Conservation (phyloP, 768 basidiomycete species). For the Leucocoprinus sp. region DNA sequence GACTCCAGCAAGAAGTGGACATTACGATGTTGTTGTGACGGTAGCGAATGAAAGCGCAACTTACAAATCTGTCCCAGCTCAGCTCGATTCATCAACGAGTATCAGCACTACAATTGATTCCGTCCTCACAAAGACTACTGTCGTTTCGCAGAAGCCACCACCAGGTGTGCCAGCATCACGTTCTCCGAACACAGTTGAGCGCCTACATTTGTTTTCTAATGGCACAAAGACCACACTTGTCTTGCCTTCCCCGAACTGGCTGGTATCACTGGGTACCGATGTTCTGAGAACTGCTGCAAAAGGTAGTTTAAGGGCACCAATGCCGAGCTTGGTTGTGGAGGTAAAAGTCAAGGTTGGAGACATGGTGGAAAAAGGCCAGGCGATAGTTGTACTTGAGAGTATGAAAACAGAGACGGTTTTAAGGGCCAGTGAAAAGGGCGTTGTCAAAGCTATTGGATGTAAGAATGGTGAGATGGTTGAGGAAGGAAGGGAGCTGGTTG, state of each 20-base stretch:
- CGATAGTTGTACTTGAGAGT: conserved; percentile 80
- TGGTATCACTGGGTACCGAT: conserved; percentile 57
- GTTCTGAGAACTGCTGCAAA: conserved; percentile 43
- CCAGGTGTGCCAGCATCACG: conserved; percentile 45
- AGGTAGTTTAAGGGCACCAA: conserved; percentile 71
- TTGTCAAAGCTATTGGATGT: conserved; percentile 66
- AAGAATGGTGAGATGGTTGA: conserved; percentile 88
- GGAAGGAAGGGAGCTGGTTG: conserved; percentile 73
- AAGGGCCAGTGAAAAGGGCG: conserved; percentile 58
- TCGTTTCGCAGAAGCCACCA: conserved; percentile 63
- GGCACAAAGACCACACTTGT: conserved; percentile 60
- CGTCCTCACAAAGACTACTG: conserved; percentile 47
- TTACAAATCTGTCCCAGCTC: conserved; percentile 48
- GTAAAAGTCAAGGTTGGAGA: conserved; percentile 75
- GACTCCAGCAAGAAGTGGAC: conserved; percentile 23
- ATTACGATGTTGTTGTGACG: conserved; percentile 47
- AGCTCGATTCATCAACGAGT: conserved; percentile 43
- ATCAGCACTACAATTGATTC: conserved; percentile 47
- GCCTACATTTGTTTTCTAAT: conserved; percentile 65
- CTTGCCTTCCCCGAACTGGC: conserved; percentile 65
- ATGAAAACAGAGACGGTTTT: conserved; percentile 97
- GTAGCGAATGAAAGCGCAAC: conserved; percentile 21
- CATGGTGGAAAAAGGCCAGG: conserved; percentile 71
- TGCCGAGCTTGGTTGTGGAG: conserved; percentile 92
- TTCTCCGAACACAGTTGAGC: conserved; percentile 53